These are phyloP conservation scores for Trichomonas tenax DNA, from an alignment of 208 protist genomes.

Conservation along the genomic window DNA sequence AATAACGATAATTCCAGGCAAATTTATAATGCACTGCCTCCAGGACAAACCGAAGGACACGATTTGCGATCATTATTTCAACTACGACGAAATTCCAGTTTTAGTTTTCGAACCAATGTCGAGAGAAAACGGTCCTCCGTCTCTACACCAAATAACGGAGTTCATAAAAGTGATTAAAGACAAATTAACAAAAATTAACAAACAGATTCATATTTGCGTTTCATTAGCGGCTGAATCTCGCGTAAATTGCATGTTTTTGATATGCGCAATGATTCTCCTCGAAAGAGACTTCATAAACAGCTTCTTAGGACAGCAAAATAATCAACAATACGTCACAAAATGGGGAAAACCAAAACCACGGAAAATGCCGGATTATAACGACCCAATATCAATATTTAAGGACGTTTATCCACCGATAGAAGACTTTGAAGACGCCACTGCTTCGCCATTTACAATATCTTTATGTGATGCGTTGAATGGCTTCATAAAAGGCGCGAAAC, in stretches of 20 bases:
- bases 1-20: background rate
- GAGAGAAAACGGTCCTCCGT: background rate
- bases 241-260: background rate
- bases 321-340: background rate
- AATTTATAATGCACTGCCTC: background rate
- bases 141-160: background rate
- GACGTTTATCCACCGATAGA: slow-evolving; percentile 1
- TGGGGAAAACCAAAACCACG: background rate
- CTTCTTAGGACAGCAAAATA: background rate
- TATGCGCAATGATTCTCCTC: background rate
- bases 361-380: background rate
- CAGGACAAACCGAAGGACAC: background rate
- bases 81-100: background rate
- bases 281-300: background rate
- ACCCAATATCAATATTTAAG: background rate
- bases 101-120: background rate
- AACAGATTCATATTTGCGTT: background rate
- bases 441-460: background rate
- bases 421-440: background rate
- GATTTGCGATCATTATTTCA: slow-evolving; percentile 15
- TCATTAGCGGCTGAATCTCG: background rate
- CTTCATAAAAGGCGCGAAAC: background rate
- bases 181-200: background rate
- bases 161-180: slow-evolving; percentile 12
- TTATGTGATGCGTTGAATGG: background rate